These are phyloP conservation scores for Skeletonema menzelii DNA, from an alignment of 108 stramenopile genomes.

Conservation along the genomic window DNA sequence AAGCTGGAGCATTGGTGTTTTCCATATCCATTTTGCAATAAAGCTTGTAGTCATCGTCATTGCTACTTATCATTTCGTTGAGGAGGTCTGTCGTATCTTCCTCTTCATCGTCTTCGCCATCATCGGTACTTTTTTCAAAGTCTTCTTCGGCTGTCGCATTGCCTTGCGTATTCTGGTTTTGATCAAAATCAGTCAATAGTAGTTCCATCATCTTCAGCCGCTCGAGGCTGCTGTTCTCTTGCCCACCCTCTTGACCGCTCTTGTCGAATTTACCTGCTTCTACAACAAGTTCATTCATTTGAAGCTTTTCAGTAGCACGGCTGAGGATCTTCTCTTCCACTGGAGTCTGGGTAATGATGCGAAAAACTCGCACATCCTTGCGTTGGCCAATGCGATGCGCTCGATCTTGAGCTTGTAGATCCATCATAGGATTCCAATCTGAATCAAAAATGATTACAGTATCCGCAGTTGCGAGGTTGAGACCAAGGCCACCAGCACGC, in stretches of 20 bases:
- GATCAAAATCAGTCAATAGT: constrained; percentile 78
- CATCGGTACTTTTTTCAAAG: constrained; percentile 58
- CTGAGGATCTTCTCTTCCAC: constrained; percentile 93
- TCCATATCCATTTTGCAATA: constrained; percentile 82
- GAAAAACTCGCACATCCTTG: constrained; percentile 89
- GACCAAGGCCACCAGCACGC: constrained; percentile 89
- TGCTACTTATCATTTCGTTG: constrained; percentile 91
- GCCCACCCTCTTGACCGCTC: constrained; percentile 61
- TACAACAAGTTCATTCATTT: constrained; percentile 92
- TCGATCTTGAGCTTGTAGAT: constrained; percentile 96
- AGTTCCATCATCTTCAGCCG: constrained; percentile 87
- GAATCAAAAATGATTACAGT: constrained; percentile 97
- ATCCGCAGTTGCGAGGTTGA: constrained; percentile 91
- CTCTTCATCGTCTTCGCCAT: constrained; percentile 46
- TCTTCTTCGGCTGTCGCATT: constrained; percentile 57
- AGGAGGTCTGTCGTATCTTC: constrained; percentile 61
- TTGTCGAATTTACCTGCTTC: constrained; percentile 96
- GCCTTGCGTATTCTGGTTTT: constrained; percentile 50
- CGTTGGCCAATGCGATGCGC: constrained; percentile 97
- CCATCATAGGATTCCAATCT: constrained; percentile 99
- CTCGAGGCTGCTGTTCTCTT: constrained; percentile 80
- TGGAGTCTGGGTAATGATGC: constrained; percentile 88
- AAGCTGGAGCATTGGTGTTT: constrained; percentile 26
- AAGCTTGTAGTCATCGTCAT: constrained; percentile 85
- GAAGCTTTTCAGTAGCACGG: constrained; percentile 92